Evolutionary conservation across 1,284 basidiomycete genomes (phyloP), one percentile per base, ranked within the genome.

Genomic region (Austropuccinia psidii): DNA sequence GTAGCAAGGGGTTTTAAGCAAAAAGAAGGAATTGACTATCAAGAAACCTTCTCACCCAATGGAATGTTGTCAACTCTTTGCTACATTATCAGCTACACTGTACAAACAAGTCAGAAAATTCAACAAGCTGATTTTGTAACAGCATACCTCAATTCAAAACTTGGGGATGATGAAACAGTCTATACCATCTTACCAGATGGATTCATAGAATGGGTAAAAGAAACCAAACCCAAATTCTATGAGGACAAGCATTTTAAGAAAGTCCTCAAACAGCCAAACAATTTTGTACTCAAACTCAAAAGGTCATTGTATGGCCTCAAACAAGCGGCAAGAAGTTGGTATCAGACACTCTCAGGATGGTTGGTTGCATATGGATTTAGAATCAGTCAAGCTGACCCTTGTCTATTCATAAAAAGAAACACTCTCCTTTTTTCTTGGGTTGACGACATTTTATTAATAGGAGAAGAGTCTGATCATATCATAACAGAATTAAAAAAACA

Each of bases 1-100:
- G 31, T 61, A 37, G 58, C 58, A 61, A 61, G 39, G 31, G 58
- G 58, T 37, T 61, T 61, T 24, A 61, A 61, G 29, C 58, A 61
- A 27, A 61, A 61, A 43, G 58, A 61, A 61, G 31, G 58, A 41
- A 61, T 61, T 39, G 58, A 61, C n/a, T 61, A 58, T 29, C n/a
- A 62, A 8, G 60, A 62, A 45, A 62, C 60, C 8, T 62, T 62
- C 19, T 62, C 60, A 11, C 60, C 60, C 5, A 62, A 35, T 29
- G 41, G 35, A 4, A 41, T 35, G 21, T n/a, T 62, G 3, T 24
- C n/a, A 13, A 62, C 35, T 3, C 6, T 62, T 3, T 29, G 27
- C 11, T 41, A 21, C 29, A 2, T 62, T 21, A n/a, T 62, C 15
- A 45, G 37, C 29, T 27, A 62, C 41, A 41, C 60, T 21, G 39